Conservation (phyloP, 768 basidiomycete species). For the Rossbeevera mucosa region DNA sequence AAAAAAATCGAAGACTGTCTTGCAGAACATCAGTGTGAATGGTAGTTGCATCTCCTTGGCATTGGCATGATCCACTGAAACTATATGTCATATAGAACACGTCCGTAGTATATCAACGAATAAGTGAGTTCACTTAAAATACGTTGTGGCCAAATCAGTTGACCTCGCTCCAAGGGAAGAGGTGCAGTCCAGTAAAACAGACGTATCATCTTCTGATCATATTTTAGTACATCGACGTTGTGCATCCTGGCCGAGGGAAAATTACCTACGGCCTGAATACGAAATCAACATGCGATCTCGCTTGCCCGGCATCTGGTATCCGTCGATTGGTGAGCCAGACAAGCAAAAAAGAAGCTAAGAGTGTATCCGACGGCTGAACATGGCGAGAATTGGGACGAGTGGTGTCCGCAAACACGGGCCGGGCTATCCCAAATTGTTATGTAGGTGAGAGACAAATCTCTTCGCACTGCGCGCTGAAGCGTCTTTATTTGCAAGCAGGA, state of each 20-base stretch:
- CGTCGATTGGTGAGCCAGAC: neutral
- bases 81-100: neutral
- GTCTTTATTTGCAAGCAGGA: neutral
- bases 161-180: neutral
- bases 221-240: neutral
- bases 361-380: neutral
- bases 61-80: neutral
- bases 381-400: neutral
- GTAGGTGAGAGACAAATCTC: conserved; percentile 10
- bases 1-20: conserved; percentile 1
- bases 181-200: neutral
- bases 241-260: neutral
- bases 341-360: neutral
- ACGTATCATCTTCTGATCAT: neutral
- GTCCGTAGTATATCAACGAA: neutral
- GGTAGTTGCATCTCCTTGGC: neutral
- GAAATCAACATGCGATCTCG: no score
- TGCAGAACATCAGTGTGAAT: neutral
- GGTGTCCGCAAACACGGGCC: neutral
- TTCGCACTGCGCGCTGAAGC: neutral
- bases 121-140: neutral
- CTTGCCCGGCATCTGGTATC: neutral
- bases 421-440: neutral
- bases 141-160: neutral
- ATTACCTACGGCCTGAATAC: neutral